These are phyloP conservation scores for Ceriops zippeliana DNA, from an alignment of 345 rosid genomes.

Conservation along the genomic window DNA sequence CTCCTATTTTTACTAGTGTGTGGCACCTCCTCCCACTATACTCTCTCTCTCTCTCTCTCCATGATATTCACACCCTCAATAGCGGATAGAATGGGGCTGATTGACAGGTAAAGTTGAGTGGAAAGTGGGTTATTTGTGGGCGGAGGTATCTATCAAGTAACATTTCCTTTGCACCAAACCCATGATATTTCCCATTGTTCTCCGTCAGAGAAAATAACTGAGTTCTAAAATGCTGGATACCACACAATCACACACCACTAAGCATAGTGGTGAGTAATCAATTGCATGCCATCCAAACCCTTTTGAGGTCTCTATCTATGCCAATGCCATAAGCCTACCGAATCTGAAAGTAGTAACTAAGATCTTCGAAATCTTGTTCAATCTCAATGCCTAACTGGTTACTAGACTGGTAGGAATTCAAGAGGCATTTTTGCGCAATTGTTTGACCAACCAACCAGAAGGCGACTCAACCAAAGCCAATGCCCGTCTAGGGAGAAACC, in stretches of 20 bases:
- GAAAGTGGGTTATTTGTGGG: slow-evolving; percentile 12
- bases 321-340: slow-evolving; percentile 3
- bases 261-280: neutral
- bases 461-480: neutral
- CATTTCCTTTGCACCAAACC: slow-evolving; percentile 21
- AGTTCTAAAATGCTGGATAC: slow-evolving; percentile 1
- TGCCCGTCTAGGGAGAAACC: slow-evolving; percentile 7
- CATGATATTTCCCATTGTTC: slow-evolving; percentile 7
- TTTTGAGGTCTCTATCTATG: slow-evolving; percentile 12
- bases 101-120: slow-evolving; percentile 6
- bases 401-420: neutral
- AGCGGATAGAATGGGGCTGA: neutral
- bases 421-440: neutral
- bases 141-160: neutral
- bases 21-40: slow-evolving; percentile 22
- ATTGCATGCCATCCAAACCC: neutral
- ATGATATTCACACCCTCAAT: neutral
- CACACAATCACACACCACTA: slow-evolving; percentile 9
- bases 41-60: neutral
- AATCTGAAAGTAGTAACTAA: slow-evolving; percentile 2
- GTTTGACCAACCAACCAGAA: slow-evolving; percentile 25
- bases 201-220: neutral
- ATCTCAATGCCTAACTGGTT: slow-evolving; percentile 10
- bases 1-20: slow-evolving; percentile 16
- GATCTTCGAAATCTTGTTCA: neutral